Base-by-base conservation (phyloP, 306 rosid genomes). In the Arachis hypogaea region DNA sequence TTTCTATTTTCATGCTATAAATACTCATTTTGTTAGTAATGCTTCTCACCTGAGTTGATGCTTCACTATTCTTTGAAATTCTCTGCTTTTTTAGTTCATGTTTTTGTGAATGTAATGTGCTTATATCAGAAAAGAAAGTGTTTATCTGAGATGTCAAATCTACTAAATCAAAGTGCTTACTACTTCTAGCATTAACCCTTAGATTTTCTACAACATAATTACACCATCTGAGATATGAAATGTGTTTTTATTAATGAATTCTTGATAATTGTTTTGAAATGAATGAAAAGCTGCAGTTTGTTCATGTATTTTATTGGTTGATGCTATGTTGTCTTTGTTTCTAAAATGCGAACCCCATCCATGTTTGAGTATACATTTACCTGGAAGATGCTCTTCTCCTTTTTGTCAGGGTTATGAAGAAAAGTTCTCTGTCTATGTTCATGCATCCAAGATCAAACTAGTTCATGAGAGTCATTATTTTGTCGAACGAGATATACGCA, bases 391-490 rank as follows among this genome's bases (percentile, higher is more conserved):
- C 67, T 75, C 41, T 68, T 69, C 63, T 58, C 49, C 66, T 78
- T 82, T 70, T 77, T 82, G 62, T 72, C 97, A 95, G 99, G 99
- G 98, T 79, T 97, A 95, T 77, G 99, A 95, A 74, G 99, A 91
- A 52, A 95, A 73, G 83, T 95, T 95, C 85, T 95, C 99, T 57
- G 85, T 95, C 78, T 95, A 90, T 74, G 92, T 95, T 75, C 99
- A 95, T 81, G 93, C 99, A 33, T 95, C 99, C 46, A 92, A 79
- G 85, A 85, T 80, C 41, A 87, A 79, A 82, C 97, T 97, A 36
- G 85, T 90, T 81, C 99, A 95, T 45, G 86, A 76, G 82, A 95
- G 99, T 91, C 91, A 77, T 14, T 83, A 92, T 70, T 95, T 95
- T 80, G 75, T 78, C 69, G 81, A 86, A 70, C 88, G 86, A 28